phyloP scores from a whole-genome alignment of 2,329 filamentous ascomycete species.

The Leptosphaerulina australis region DNA sequence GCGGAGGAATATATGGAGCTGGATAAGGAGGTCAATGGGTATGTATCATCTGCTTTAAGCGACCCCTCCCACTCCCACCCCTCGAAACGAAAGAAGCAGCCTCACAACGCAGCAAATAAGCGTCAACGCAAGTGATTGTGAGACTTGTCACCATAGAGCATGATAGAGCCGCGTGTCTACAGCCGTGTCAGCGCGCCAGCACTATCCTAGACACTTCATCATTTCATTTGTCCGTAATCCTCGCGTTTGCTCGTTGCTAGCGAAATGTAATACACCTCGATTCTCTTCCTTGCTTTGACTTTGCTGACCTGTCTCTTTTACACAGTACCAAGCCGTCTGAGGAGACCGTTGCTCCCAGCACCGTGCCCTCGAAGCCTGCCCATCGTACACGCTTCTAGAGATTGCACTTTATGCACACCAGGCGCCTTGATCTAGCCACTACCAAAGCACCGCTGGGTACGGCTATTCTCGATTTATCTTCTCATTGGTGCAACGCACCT shows the following conservation, averaged over 20 bases:
- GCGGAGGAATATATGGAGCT: slow-evolving; percentile 85
- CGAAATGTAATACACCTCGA: slow-evolving; percentile 40
- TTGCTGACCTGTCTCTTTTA: slow-evolving; percentile 17
- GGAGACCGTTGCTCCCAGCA: slow-evolving; percentile 6
- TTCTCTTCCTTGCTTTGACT: slow-evolving; percentile 20
- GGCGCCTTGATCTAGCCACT: neutral
- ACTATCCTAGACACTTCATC: slow-evolving; percentile 16
- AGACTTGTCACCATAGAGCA: slow-evolving; percentile 14
- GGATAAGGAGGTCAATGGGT: slow-evolving; percentile 85
- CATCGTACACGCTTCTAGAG: slow-evolving; percentile 17
- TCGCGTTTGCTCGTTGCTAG: slow-evolving; percentile 31
- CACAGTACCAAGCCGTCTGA: slow-evolving; percentile 24
- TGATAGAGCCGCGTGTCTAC: slow-evolving; percentile 4
- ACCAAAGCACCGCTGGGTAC: neutral
- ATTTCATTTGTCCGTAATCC: slow-evolving; percentile 26
- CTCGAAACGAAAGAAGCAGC: slow-evolving; percentile 36
- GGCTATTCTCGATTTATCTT: neutral
- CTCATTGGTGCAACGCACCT: neutral
- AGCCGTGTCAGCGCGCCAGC: slow-evolving; percentile 2
- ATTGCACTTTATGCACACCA: neutral
- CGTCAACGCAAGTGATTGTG: slow-evolving; percentile 36
- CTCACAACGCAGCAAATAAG: slow-evolving; percentile 44
- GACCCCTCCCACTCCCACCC: slow-evolving; percentile 29
- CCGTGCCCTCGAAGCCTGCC: slow-evolving; percentile 1
- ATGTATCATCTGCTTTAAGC: slow-evolving; percentile 45